A percentile compares a stretch with the other conserved stretches of the same genome.
These are phyloP conservation scores for Astrephomene gubernaculifera DNA, from an alignment of 139 green algal species.

Conservation along the genomic window DNA sequence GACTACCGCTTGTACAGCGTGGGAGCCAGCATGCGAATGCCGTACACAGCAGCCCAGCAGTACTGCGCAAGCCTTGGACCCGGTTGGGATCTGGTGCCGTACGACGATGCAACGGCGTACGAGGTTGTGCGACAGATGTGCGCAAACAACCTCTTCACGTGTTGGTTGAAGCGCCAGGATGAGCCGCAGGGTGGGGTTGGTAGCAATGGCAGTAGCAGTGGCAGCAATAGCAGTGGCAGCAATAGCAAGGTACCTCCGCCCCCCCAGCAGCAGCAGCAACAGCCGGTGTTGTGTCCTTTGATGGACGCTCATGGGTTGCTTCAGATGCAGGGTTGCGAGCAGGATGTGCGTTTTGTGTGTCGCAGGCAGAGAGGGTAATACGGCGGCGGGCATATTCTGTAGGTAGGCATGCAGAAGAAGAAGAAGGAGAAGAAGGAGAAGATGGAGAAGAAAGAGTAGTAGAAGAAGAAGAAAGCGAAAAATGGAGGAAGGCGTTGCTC, in stretches of 20 bases:
- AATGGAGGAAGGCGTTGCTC: neutral
- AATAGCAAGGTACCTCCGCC: too few species aligned
- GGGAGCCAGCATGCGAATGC: neutral
- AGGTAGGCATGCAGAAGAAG: too few species aligned
- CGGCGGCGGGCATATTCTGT: too few species aligned
- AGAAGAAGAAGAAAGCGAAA: too few species aligned
- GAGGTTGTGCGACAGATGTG: neutral
- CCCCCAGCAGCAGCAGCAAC: too few species aligned
- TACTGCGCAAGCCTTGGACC: neutral
- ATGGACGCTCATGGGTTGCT: neutral
- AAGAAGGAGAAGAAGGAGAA: too few species aligned
- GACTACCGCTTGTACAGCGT: neutral
- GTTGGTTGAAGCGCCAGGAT: neutral
- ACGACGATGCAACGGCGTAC: neutral
- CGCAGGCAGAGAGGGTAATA: neutral
- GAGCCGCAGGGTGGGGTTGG: too few species aligned
- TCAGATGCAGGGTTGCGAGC: neutral
- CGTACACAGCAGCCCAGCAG: neutral
- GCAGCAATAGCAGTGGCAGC: too few species aligned
- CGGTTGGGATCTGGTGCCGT: conserved; percentile 5
- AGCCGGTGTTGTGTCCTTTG: neutral
- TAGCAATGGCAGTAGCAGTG: too few species aligned
- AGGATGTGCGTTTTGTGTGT: conserved; percentile 1
- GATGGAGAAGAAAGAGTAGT: too few species aligned
- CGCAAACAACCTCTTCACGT: neutral